Evolutionary conservation across 2,329 filamentous ascomycete species (phyloP).

Genomic region (Mycocentrospora acerina): DNA sequence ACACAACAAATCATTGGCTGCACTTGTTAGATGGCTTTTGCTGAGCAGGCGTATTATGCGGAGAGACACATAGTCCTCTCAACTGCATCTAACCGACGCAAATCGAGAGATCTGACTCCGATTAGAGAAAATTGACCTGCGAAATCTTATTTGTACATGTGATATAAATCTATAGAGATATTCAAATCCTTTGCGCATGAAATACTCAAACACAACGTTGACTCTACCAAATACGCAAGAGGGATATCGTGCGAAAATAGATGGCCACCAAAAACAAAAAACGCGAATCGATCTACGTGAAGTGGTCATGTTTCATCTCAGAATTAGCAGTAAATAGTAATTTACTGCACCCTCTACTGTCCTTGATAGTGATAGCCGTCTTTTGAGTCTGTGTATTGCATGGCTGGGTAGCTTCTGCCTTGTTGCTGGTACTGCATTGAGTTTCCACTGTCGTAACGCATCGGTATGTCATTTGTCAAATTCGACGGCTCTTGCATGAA

Average conservation of each 20-base stretch:
- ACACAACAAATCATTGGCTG: neutral
- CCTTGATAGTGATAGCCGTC: constrained; percentile 37
- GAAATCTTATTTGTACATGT: too few relatives aligned
- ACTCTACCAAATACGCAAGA: constrained; percentile 8
- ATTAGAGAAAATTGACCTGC: too few relatives aligned
- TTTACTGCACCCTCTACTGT: too few relatives aligned
- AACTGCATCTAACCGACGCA: too few relatives aligned
- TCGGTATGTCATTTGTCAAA: constrained; percentile 21
- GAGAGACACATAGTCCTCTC: too few relatives aligned
- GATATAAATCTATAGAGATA: neutral
- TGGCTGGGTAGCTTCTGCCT: constrained; percentile 30
- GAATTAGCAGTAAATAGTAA: too few relatives aligned
- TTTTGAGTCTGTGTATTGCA: constrained; percentile 34
- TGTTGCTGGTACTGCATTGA: constrained; percentile 33
- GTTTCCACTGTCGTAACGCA: constrained; percentile 29
- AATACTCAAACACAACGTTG: too few relatives aligned
- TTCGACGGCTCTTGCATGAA: constrained; percentile 35
- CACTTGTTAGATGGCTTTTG: too few relatives aligned
- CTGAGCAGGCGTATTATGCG: too few relatives aligned
- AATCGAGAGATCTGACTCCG: too few relatives aligned
- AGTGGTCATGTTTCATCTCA: too few relatives aligned
- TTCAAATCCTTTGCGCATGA: constrained; percentile 3
- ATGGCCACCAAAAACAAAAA: constrained; percentile 4
- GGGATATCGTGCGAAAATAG: constrained; percentile 18
- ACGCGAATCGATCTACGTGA: too few relatives aligned